Evolutionary conservation across 1,139 yeast species (phyloP).

Genomic region (Lodderomyces pseudojiufengensis): DNA sequence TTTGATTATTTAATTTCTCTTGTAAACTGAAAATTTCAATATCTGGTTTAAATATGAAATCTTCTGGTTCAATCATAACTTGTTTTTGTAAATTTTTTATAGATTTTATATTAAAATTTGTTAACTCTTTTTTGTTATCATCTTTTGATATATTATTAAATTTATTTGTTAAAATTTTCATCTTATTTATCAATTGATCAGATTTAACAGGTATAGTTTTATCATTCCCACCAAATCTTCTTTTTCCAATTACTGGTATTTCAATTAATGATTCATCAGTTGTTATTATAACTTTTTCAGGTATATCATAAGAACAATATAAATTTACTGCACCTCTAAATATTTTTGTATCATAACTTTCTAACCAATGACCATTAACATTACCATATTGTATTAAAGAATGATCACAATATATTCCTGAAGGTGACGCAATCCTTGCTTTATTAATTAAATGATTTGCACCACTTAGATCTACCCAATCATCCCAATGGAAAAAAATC

Average conservation of each 20-base stretch:
- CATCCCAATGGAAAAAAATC: slow-evolving; percentile 42
- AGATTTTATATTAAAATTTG: slow-evolving; percentile 10
- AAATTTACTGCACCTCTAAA: slow-evolving; percentile 34
- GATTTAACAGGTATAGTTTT: slow-evolving; percentile 6
- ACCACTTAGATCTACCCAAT: slow-evolving; percentile 35
- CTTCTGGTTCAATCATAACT: slow-evolving; percentile 21
- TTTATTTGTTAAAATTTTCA: slow-evolving; percentile 10
- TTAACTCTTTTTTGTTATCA: background rate
- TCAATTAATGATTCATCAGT: slow-evolving; percentile 26
- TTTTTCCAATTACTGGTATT: slow-evolving; percentile 29
- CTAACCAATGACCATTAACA: slow-evolving; percentile 37
- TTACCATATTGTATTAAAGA: slow-evolving; percentile 21
- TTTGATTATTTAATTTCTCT: slow-evolving; percentile 16
- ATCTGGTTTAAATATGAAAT: slow-evolving; percentile 33
- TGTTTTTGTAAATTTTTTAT: slow-evolving; percentile 13
- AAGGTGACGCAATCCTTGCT: slow-evolving; percentile 18
- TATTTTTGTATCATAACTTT: slow-evolving; percentile 32
- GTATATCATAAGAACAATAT: slow-evolving; percentile 32
- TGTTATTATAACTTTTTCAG: slow-evolving; percentile 24
- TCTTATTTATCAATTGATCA: slow-evolving; percentile 12
- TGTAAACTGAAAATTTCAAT: slow-evolving; percentile 26
- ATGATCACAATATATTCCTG: slow-evolving; percentile 24
- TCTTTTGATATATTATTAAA: no score
- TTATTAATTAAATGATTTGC: slow-evolving; percentile 21
- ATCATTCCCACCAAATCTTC: slow-evolving; percentile 24